Conservation (phyloP, 1,139 yeast genomes). For the Scheffersomyces quercinus region DNA sequence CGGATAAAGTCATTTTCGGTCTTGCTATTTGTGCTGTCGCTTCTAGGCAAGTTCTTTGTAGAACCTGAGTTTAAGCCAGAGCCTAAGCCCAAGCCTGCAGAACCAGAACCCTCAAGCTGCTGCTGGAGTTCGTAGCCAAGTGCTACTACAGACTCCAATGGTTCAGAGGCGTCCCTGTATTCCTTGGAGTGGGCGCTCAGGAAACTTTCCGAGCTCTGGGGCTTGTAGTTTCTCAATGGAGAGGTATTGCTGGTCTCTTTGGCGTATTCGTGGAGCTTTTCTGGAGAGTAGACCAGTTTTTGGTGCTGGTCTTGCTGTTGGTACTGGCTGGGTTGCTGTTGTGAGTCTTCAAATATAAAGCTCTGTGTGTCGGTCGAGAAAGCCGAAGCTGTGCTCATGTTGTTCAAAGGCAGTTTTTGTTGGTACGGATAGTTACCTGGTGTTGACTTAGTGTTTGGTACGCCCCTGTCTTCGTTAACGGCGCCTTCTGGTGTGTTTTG, state of each 20-base stretch:
- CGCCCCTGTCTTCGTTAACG: not conserved
- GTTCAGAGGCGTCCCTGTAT: conserved; percentile 22
- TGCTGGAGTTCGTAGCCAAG: conserved; percentile 26
- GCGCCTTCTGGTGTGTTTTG: not conserved
- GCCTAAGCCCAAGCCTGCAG: not conserved
- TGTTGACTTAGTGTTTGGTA: not conserved
- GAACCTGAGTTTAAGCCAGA: conserved; percentile 2
- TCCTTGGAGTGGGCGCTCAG: not conserved
- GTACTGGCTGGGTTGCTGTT: not conserved
- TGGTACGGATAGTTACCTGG: conserved; percentile 17
- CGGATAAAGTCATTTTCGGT: conserved; percentile 6
- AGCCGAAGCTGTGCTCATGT: conserved; percentile 1
- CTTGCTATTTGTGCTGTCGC: conserved; percentile 1
- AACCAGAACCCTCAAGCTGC: conserved; percentile 13
- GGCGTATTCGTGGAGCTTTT: conserved; percentile 22
- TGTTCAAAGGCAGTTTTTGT: conserved; percentile 11
- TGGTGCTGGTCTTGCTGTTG: too few species aligned
- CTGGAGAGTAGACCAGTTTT: conserved; percentile 13
- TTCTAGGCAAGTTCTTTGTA: not conserved
- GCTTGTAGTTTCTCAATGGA: conserved; percentile 24
- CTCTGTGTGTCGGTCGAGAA: conserved; percentile 28
- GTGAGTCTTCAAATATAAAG: conserved; percentile 25
- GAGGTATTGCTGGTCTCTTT: conserved; percentile 18
- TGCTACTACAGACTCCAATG: conserved; percentile 29
- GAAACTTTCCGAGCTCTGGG: conserved; percentile 6